phyloP scores from a whole-genome alignment of 2,329 filamentous ascomycete species.

The Epichloe uncinata region DNA sequence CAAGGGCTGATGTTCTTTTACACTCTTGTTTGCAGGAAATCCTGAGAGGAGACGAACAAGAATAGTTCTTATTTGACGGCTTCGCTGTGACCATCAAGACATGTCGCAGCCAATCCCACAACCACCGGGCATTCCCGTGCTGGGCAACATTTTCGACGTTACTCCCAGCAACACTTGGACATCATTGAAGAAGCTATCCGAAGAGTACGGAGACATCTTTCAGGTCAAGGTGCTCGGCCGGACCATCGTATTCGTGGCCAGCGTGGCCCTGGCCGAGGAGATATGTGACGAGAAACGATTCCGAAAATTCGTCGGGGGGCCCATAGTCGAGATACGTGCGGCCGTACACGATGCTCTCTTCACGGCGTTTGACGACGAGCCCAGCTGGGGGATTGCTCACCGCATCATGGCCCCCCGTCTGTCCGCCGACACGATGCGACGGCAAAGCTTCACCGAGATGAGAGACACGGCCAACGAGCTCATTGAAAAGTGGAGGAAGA shows the following conservation, averaged over 20 bases:
- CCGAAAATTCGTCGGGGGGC: conserved; percentile 39
- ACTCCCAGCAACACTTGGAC: conserved; percentile 23
- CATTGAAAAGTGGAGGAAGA: conserved; percentile 32
- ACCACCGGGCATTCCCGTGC: conserved; percentile 20
- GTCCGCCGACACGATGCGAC: conserved; percentile 17
- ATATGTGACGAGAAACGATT: conserved; percentile 40
- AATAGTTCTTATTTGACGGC: too few relatives aligned
- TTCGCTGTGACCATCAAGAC: not conserved
- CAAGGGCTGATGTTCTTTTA: not conserved
- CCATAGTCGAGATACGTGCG: conserved; percentile 37
- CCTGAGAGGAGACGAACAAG: not conserved
- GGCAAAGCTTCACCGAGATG: conserved; percentile 31
- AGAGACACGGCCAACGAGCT: conserved; percentile 34
- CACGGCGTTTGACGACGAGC: conserved; percentile 35
- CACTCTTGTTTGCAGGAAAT: not conserved
- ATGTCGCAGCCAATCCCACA: conserved; percentile 24
- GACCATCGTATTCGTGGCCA: conserved; percentile 31
- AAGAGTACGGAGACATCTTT: conserved; percentile 25
- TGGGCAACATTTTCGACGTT: conserved; percentile 24
- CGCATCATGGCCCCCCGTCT: conserved; percentile 35
- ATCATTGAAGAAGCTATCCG: conserved; percentile 22
- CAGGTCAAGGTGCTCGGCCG: conserved; percentile 22
- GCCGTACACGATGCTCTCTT: conserved; percentile 39
- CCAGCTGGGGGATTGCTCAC: conserved; percentile 36
- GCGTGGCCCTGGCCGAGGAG: conserved; percentile 33